These are phyloP conservation scores for Cystobasidiaceae sp. DNA, from an alignment of 1,284 basidiomycete genomes.

Conservation along the genomic window DNA sequence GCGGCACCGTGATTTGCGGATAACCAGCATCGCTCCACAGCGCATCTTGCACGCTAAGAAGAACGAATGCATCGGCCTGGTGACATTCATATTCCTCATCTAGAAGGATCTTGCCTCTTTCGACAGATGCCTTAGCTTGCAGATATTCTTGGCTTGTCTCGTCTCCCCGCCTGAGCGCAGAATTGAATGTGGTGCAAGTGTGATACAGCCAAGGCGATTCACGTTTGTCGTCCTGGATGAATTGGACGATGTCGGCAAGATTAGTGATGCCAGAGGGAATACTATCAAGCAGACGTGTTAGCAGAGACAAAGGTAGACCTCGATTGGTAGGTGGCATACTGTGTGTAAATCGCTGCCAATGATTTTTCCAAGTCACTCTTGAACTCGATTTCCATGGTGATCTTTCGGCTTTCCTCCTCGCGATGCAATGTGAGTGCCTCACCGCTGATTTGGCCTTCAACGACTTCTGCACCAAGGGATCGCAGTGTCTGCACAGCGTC, in stretches of 20 bases:
- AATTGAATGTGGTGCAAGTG: background rate
- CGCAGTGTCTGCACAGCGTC: background rate
- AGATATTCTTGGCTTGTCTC: background rate
- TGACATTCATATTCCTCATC: background rate
- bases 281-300: background rate
- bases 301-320: background rate
- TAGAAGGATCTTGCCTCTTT: background rate
- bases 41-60: background rate
- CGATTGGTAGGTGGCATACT: background rate
- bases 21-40: background rate
- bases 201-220: background rate
- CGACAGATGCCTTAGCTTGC: background rate
- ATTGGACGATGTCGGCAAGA: slow-evolving; percentile 2
- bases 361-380: background rate
- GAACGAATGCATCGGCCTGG: background rate
- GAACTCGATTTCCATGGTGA: background rate
- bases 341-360: background rate
- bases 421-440: background rate
- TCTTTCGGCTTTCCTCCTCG: too few relatives aligned
- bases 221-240: background rate
- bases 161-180: background rate
- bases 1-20: slow-evolving; percentile 6
- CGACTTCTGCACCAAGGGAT: background rate
- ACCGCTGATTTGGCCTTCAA: background rate
- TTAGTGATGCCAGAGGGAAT: background rate